phyloP scores from a whole-genome alignment of 495 filamentous ascomycete genomes.

The Penicillium pulvis region DNA sequence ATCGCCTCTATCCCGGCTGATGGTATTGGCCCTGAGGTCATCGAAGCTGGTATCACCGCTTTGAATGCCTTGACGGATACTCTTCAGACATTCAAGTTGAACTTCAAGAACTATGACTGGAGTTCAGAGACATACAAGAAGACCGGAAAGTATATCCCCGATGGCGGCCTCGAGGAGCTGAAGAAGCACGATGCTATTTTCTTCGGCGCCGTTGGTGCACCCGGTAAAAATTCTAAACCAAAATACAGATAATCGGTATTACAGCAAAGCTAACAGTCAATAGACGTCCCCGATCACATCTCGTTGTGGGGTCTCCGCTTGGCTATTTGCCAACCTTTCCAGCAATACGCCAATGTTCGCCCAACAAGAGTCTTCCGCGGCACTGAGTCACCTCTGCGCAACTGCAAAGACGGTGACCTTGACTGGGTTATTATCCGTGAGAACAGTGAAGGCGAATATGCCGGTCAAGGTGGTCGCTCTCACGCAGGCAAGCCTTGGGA shows the following conservation, averaged over 20 bases:
- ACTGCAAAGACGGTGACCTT: conserved; percentile 42
- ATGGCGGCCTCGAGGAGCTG: conserved; percentile 52
- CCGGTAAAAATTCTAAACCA: conserved; percentile 34
- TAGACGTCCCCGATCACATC: conserved; percentile 59
- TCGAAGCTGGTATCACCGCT: conserved; percentile 49
- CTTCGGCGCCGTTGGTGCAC: conserved; percentile 59
- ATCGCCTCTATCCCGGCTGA: conserved; percentile 57
- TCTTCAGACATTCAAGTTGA: conserved; percentile 48
- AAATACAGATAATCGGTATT: background rate
- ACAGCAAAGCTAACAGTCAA: conserved; percentile 16
- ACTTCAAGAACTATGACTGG: conserved; percentile 55
- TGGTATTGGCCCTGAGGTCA: conserved; percentile 58
- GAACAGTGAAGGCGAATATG: conserved; percentile 61
- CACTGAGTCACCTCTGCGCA: conserved; percentile 49
- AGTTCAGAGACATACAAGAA: conserved; percentile 55
- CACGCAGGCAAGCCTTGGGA: conserved; percentile 54
- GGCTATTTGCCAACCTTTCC: conserved; percentile 55
- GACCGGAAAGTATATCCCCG: conserved; percentile 55
- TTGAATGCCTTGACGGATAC: conserved; percentile 46
- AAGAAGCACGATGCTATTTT: conserved; percentile 58
- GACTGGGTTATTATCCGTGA: conserved; percentile 62
- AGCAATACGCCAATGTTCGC: conserved; percentile 60
- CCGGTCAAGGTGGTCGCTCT: conserved; percentile 56
- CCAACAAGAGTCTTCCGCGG: conserved; percentile 54
- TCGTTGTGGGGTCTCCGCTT: conserved; percentile 58